Percentiles rank a stretch among this genome's conserved stretches.
Evolutionary conservation across 1,284 basidiomycete species (phyloP).

Genomic region (Caloboletus inedulis): DNA sequence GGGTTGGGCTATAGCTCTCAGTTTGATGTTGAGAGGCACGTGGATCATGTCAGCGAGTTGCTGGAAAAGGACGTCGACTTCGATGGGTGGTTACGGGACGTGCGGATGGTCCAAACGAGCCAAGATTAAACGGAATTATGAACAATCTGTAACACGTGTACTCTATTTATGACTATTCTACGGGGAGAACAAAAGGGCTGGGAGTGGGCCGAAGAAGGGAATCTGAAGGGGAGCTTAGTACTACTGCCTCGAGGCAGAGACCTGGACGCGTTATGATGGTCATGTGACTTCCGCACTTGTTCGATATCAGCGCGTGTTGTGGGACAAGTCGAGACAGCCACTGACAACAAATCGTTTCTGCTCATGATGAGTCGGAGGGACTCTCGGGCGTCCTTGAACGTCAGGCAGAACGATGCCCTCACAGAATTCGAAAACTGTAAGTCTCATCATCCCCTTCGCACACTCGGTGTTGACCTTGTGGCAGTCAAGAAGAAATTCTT

Average conservation of each 20-base stretch:
- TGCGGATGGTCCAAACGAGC: slow-evolving; percentile 17
- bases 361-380: slow-evolving; percentile 75
- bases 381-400: slow-evolving; percentile 65
- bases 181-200: slow-evolving; percentile 13
- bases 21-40: slow-evolving; percentile 44
- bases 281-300: slow-evolving; percentile 30
- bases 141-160: slow-evolving; percentile 20
- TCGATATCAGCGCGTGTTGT: slow-evolving; percentile 36
- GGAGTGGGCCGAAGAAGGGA: slow-evolving; percentile 23
- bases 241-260: slow-evolving; percentile 28
- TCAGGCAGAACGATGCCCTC: slow-evolving; percentile 71
- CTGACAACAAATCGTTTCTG: slow-evolving; percentile 33
- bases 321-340: slow-evolving; percentile 22
- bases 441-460: slow-evolving; percentile 31
- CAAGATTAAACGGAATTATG: slow-evolving; percentile 12
- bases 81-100: slow-evolving; percentile 43
- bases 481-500: slow-evolving; percentile 88
- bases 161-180: slow-evolving; percentile 19
- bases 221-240: slow-evolving; percentile 26
- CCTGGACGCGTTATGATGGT: slow-evolving; percentile 24
- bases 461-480: slow-evolving; percentile 20
- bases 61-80: slow-evolving; percentile 47
- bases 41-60: slow-evolving; percentile 41
- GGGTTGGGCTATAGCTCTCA: slow-evolving; percentile 45
- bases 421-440: slow-evolving; percentile 79